phyloP scores from a whole-genome alignment of 78 protist species.

The Dictyostelium capitatum region DNA sequence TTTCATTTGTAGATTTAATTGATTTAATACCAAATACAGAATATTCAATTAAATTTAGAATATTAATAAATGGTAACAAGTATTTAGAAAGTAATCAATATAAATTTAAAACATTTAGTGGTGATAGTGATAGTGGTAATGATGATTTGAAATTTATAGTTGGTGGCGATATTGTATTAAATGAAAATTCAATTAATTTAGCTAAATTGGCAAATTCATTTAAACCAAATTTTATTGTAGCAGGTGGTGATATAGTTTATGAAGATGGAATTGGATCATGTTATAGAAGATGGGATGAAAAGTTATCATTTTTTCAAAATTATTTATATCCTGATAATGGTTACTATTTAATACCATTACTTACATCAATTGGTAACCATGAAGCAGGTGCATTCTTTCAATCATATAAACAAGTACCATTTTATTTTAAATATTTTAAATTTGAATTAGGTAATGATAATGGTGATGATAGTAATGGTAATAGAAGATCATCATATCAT shows the following conservation, averaged over 20 bases:
- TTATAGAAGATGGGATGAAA: slow-evolving; percentile 68
- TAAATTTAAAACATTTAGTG: slow-evolving; percentile 28
- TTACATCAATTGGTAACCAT: slow-evolving; percentile 67
- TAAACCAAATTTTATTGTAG: slow-evolving; percentile 10
- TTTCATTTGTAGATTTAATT: not conserved
- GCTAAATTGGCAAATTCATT: not conserved
- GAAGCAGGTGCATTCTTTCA: slow-evolving; percentile 73
- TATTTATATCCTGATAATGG: not conserved
- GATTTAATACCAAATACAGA: slow-evolving; percentile 10
- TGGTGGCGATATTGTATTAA: slow-evolving; percentile 66
- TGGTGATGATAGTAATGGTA: not conserved
- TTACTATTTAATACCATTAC: not conserved
- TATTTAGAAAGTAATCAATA: not conserved
- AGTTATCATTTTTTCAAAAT: slow-evolving; percentile 2
- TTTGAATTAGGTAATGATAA: slow-evolving; percentile 14
- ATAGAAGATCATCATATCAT: not conserved
- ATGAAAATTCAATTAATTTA: slow-evolving; percentile 31
- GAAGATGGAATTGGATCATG: slow-evolving; percentile 55
- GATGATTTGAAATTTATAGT: not conserved
- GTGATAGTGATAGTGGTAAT: not conserved
- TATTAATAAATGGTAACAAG: not conserved
- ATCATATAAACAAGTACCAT: slow-evolving; percentile 34
- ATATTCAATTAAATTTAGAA: not conserved
- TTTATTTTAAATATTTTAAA: slow-evolving; percentile 25
- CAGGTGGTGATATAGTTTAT: slow-evolving; percentile 74